phyloP scores from a whole-genome alignment of 352 stramenopile genomes.

The Phytophthora citricola region DNA sequence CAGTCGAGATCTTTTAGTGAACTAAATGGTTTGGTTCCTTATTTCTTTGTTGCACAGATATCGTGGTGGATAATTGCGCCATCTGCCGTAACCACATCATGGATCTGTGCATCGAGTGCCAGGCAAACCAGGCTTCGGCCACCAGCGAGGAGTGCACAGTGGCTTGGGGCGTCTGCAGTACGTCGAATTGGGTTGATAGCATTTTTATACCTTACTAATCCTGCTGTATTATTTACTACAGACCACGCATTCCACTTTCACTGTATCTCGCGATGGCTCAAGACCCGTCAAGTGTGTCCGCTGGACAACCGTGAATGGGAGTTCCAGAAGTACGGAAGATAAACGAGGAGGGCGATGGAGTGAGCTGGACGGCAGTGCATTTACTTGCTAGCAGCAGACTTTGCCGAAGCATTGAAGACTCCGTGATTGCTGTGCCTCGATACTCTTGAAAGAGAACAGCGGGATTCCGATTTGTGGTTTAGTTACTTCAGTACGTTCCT shows the following conservation, averaged over 20 bases:
- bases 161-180: slow-evolving; percentile 89
- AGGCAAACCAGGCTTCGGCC: slow-evolving; percentile 92
- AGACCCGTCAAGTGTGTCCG: slow-evolving; percentile 98
- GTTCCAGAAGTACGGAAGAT: slow-evolving; percentile 97
- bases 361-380: slow-evolving; percentile 9
- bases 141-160: slow-evolving; percentile 91
- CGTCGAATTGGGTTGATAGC: slow-evolving; percentile 31
- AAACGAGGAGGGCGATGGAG: slow-evolving; percentile 26
- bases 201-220: slow-evolving; percentile 12
- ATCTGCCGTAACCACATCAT: slow-evolving; percentile 99
- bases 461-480: slow-evolving; percentile 4
- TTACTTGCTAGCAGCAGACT: slow-evolving; percentile 9
- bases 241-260: slow-evolving; percentile 99
- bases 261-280: slow-evolving; percentile 99
- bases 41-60: slow-evolving; percentile 51
- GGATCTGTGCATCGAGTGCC: slow-evolving; percentile 99
- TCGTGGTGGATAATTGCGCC: slow-evolving; percentile 93
- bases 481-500: slow-evolving; percentile 35
- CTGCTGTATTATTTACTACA: slow-evolving; percentile 50
- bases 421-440: slow-evolving; percentile 6
- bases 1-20: slow-evolving; percentile 28
- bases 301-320: slow-evolving; percentile 99
- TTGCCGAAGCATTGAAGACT: slow-evolving; percentile 1
- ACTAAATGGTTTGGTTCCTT: slow-evolving; percentile 14
- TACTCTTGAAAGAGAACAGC: slow-evolving; percentile 12